Conservation (phyloP, 768 basidiomycete species). For the Suillus occidentalis region DNA sequence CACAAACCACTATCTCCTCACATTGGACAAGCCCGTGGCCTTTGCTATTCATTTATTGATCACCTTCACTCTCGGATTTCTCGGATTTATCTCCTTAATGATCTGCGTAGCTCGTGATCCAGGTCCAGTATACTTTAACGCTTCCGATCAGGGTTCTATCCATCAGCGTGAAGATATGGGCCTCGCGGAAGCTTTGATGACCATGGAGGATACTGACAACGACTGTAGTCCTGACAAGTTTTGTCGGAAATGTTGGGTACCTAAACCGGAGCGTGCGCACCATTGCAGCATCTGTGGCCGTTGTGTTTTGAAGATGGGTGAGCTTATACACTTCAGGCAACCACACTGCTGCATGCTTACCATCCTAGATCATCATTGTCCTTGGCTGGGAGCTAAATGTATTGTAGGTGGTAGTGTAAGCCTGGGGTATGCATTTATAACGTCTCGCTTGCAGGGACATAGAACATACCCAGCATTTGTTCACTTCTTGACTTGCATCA, state of each 20-base stretch:
- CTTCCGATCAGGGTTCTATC: slow-evolving; percentile 27
- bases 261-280: slow-evolving; percentile 79
- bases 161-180: slow-evolving; percentile 43
- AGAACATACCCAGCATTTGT: slow-evolving; percentile 83
- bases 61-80: slow-evolving; percentile 65
- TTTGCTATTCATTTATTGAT: slow-evolving; percentile 57
- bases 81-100: slow-evolving; percentile 71
- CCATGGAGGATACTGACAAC: slow-evolving; percentile 46
- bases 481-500: slow-evolving; percentile 69
- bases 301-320: slow-evolving; percentile 86
- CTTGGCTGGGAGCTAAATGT: slow-evolving; percentile 77
- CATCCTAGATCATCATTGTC: slow-evolving; percentile 77
- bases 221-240: slow-evolving; percentile 62
- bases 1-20: slow-evolving; percentile 63
- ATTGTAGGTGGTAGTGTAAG: slow-evolving; percentile 51
- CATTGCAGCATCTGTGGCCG: slow-evolving; percentile 75
- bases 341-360: neutral
- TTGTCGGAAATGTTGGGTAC: slow-evolving; percentile 78
- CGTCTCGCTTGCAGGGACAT: slow-evolving; percentile 54
- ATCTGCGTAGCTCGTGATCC: slow-evolving; percentile 75
- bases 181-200: slow-evolving; percentile 62
- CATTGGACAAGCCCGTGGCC: slow-evolving; percentile 43
- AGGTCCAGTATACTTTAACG: slow-evolving; percentile 48
- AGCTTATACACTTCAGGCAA: slow-evolving; percentile 22
- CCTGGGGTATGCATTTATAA: neutral